Evolutionary conservation across 306 rosid species (phyloP).

Genomic region (Castanopsis chinensis): DNA sequence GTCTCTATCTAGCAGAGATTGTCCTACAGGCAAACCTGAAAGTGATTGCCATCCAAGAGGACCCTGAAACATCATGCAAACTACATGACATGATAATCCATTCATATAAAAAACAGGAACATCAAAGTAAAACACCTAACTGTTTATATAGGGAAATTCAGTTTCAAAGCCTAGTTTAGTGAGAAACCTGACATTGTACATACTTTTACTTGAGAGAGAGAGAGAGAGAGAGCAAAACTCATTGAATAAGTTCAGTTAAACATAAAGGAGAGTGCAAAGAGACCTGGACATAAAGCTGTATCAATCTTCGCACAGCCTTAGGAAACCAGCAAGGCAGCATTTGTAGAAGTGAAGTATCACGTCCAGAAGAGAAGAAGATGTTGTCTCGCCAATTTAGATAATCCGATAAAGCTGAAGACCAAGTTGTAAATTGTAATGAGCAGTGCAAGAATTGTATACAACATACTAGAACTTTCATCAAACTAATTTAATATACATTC

Average conservation of each 20-base stretch:
- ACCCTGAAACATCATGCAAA: slow-evolving; percentile 67
- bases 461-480: not conserved
- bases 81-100: slow-evolving; percentile 22
- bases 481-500: slow-evolving; percentile 20
- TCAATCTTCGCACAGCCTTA: slow-evolving; percentile 73
- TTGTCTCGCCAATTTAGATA: slow-evolving; percentile 84
- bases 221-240: not conserved
- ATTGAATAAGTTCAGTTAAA: slow-evolving; percentile 20
- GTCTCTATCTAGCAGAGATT: slow-evolving; percentile 60
- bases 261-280: slow-evolving; percentile 27
- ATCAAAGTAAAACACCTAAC: not conserved
- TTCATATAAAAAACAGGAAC: not conserved
- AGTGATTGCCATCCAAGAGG: slow-evolving; percentile 91
- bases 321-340: slow-evolving; percentile 99
- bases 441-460: slow-evolving; percentile 2
- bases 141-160: not conserved
- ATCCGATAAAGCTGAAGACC: slow-evolving; percentile 62
- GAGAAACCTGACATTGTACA: not conserved
- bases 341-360: slow-evolving; percentile 86
- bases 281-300: slow-evolving; percentile 92
- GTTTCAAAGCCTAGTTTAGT: not conserved
- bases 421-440: slow-evolving; percentile 14
- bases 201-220: not conserved
- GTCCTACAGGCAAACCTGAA: slow-evolving; percentile 66
- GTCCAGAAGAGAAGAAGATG: slow-evolving; percentile 80